A percentile compares a stretch with the other conserved stretches of the same genome.
These are phyloP conservation scores for Boletus sp. DNA, from an alignment of 1,284 basidiomycete genomes.

Conservation along the genomic window DNA sequence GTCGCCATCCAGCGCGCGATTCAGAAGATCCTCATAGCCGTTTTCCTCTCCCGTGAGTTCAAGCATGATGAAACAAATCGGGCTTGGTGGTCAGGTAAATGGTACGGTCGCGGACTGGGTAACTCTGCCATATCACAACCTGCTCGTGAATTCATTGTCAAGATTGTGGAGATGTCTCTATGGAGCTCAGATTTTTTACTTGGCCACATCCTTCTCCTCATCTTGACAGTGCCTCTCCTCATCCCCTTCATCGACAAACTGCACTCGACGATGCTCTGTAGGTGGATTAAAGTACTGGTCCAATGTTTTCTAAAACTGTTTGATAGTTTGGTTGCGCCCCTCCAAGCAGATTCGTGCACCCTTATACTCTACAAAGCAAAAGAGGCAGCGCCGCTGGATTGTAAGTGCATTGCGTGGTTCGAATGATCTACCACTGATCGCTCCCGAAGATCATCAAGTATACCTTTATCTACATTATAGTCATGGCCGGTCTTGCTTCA, in stretches of 20 bases:
- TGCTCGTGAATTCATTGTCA: conserved; percentile 93
- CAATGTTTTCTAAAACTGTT: conserved; percentile 6
- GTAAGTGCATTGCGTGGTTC: conserved; percentile 41
- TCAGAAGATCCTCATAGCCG: conserved; percentile 90
- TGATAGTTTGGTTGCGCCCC: conserved; percentile 79
- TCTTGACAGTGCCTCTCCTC: conserved; percentile 79
- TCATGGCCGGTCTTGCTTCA: conserved; percentile 79
- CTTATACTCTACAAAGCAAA: conserved; percentile 92
- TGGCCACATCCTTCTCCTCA: conserved; percentile 78
- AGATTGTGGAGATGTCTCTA: conserved; percentile 93
- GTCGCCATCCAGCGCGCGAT: conserved; percentile 86
- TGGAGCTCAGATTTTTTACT: conserved; percentile 91
- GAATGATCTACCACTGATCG: conserved; percentile 9
- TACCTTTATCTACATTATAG: conserved; percentile 77
- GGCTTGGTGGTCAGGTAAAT: conserved; percentile 99
- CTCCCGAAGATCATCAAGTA: conserved; percentile 68
- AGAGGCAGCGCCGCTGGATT: conserved; percentile 87
- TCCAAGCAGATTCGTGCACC: conserved; percentile 94
- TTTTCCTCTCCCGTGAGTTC: conserved; percentile 91
- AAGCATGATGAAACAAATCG: conserved; percentile 97
- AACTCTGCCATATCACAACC: conserved; percentile 88
- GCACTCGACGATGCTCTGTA: conserved; percentile 88
- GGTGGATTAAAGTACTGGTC: conserved; percentile 30
- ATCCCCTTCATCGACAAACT: conserved; percentile 85
- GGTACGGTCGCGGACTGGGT: conserved; percentile 91